Evolutionary conservation across 2,329 filamentous ascomycete genomes (phyloP).

Genomic region (Mariannaea sp.): DNA sequence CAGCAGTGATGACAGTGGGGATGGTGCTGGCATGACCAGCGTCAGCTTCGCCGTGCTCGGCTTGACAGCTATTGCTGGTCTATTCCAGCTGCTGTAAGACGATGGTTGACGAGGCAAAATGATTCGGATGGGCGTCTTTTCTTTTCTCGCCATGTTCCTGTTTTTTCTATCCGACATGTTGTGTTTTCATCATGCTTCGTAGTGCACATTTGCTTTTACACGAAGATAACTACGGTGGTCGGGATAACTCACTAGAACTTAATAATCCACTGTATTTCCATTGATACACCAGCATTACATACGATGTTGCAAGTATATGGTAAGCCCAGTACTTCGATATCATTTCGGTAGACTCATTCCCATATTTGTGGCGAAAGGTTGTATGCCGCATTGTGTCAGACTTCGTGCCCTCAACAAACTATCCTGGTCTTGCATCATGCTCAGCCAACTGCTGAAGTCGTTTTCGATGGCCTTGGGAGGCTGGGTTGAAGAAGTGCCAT

Average conservation of each 20-base stretch:
- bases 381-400: too few relatives aligned
- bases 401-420: too few relatives aligned
- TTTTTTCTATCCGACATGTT: constrained; percentile 44
- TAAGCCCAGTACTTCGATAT: too few relatives aligned
- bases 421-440: too few relatives aligned
- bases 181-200: constrained; percentile 40
- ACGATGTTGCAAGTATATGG: neutral
- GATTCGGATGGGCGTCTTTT: constrained; percentile 45
- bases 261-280: constrained; percentile 51
- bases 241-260: constrained; percentile 48
- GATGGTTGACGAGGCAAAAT: constrained; percentile 33
- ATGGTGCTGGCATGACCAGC: constrained; percentile 51
- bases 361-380: too few relatives aligned
- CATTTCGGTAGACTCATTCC: too few relatives aligned
- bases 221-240: constrained; percentile 35
- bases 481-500: too few relatives aligned
- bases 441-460: too few relatives aligned
- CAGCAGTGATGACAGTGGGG: constrained; percentile 42
- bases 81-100: constrained; percentile 59
- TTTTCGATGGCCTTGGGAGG: too few relatives aligned
- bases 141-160: constrained; percentile 42
- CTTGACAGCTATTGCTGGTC: constrained; percentile 51
- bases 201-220: constrained; percentile 36
- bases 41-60: constrained; percentile 55
- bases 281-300: constrained; percentile 11